Percentiles rank a stretch among this genome's conserved stretches.
Conservation (phyloP, 805 yeast species). For the Hanseniaspora lindneri region DNA sequence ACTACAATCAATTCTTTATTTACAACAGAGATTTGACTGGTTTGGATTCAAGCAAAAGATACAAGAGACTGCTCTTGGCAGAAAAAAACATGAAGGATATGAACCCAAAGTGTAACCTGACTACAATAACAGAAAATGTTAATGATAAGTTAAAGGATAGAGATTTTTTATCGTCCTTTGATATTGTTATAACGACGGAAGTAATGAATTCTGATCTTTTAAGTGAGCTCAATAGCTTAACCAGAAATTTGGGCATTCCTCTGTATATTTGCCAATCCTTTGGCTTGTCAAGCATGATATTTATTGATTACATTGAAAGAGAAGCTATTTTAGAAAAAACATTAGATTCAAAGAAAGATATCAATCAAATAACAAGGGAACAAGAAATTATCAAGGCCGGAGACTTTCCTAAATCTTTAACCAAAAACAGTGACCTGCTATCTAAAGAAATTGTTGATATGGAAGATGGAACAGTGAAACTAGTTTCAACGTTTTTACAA, state of each 20-base stretch:
- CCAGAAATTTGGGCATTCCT: slow-evolving; percentile 50
- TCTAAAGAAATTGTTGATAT: slow-evolving; percentile 14
- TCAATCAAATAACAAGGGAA: slow-evolving; percentile 31
- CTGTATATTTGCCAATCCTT: slow-evolving; percentile 56
- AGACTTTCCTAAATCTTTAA: background rate
- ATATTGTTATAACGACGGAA: slow-evolving; percentile 68
- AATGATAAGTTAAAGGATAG: slow-evolving; percentile 21
- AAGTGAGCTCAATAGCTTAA: slow-evolving; percentile 38
- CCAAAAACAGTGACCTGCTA: slow-evolving; percentile 8
- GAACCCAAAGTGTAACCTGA: slow-evolving; percentile 64
- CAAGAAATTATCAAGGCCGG: slow-evolving; percentile 16
- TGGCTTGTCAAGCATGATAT: slow-evolving; percentile 75
- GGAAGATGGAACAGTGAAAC: slow-evolving; percentile 8
- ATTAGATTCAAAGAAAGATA: slow-evolving; percentile 31
- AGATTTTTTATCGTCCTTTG: slow-evolving; percentile 31
- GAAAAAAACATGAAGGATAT: slow-evolving; percentile 50
- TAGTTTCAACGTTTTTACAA: slow-evolving; percentile 20
- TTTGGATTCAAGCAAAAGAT: slow-evolving; percentile 32
- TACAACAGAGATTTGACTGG: slow-evolving; percentile 35
- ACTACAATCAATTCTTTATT: slow-evolving; percentile 55
- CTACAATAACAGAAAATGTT: slow-evolving; percentile 29
- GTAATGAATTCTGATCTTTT: slow-evolving; percentile 32
- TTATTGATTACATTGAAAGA: slow-evolving; percentile 65
- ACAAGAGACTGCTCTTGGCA: slow-evolving; percentile 42
- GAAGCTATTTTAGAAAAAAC: slow-evolving; percentile 40